These are phyloP conservation scores for Fusarium sp. DNA, from an alignment of 2,329 filamentous ascomycete species.

Conservation along the genomic window DNA sequence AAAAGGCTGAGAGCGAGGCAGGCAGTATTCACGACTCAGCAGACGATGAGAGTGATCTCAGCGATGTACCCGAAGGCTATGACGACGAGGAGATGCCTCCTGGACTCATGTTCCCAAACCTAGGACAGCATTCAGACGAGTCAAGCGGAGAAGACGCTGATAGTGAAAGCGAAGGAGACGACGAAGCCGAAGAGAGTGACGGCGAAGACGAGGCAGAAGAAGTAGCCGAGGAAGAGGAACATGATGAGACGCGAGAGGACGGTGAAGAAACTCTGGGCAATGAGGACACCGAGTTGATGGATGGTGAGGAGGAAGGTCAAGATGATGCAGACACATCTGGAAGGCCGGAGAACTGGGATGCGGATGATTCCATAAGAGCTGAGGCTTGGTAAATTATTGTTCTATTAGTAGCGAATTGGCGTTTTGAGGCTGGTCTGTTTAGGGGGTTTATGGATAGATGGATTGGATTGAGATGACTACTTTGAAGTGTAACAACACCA, in stretches of 20 bases:
- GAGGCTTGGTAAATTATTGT: constrained; percentile 16
- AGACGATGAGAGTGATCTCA: constrained; percentile 79
- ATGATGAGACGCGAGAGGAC: constrained; percentile 24
- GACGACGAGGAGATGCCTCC: constrained; percentile 71
- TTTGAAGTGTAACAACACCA: background rate
- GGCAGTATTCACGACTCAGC: constrained; percentile 76
- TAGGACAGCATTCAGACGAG: constrained; percentile 54
- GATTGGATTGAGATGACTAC: background rate
- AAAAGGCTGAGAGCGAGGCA: constrained; percentile 52
- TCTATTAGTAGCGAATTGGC: constrained; percentile 28
- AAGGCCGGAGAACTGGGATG: constrained; percentile 23
- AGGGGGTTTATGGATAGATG: constrained; percentile 9
- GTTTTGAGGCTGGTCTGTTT: constrained; percentile 11
- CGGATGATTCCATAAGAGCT: constrained; percentile 22
- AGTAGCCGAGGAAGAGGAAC: constrained; percentile 29
- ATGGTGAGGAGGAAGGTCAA: constrained; percentile 33
- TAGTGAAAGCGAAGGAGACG: constrained; percentile 55
- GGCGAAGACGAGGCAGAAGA: constrained; percentile 40
- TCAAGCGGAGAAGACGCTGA: constrained; percentile 56
- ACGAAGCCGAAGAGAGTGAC: constrained; percentile 43
- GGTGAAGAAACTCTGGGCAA: constrained; percentile 37
- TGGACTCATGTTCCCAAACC: constrained; percentile 67
- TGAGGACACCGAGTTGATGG: constrained; percentile 39
- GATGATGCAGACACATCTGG: constrained; percentile 1
- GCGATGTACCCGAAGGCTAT: constrained; percentile 73